Conservation (phyloP, 2,329 filamentous ascomycete genomes). For the Fragosphaeria purpurea region DNA sequence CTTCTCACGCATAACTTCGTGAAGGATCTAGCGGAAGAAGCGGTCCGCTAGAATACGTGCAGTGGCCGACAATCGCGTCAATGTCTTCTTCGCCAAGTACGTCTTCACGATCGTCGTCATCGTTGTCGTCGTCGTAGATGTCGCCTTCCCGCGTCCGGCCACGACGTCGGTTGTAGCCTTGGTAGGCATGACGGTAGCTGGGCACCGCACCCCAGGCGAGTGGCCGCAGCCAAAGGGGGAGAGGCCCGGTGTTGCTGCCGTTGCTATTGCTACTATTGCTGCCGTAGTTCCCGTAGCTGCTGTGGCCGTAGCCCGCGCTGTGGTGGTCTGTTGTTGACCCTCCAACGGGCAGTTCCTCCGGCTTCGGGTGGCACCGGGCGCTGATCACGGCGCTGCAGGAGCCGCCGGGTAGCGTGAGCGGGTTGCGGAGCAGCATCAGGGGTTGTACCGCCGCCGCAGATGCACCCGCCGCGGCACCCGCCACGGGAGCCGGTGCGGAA, state of each 20-base stretch:
- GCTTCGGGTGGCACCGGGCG: conserved; percentile 34
- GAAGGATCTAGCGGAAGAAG: conserved; percentile 24
- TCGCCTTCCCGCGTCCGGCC: neutral
- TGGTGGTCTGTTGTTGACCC: neutral
- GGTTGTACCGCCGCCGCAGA: conserved; percentile 11
- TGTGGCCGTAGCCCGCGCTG: too few relatives aligned
- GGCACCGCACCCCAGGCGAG: conserved; percentile 37
- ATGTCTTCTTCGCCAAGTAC: neutral
- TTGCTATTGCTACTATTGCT: conserved; percentile 12
- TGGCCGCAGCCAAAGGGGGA: conserved; percentile 24
- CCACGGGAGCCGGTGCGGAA: too few relatives aligned
- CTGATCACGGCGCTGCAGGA: conserved; percentile 43
- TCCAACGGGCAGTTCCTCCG: conserved; percentile 13
- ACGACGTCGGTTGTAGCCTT: conserved; percentile 17
- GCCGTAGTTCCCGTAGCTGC: too few relatives aligned
- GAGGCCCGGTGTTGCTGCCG: conserved; percentile 3
- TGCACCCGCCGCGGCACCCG: too few relatives aligned
- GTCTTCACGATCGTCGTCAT: conserved; percentile 1
- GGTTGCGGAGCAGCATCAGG: conserved; percentile 26
- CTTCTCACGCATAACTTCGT: conserved; percentile 27
- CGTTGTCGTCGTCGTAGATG: conserved; percentile 16
- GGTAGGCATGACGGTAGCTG: conserved; percentile 18
- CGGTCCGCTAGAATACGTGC: conserved; percentile 32
- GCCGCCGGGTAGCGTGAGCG: conserved; percentile 36
- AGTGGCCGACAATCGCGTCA: conserved; percentile 26